These are phyloP conservation scores for Mortierella hygrophila DNA, from an alignment of 192 early-diverging fungal species.

Conservation along the genomic window DNA sequence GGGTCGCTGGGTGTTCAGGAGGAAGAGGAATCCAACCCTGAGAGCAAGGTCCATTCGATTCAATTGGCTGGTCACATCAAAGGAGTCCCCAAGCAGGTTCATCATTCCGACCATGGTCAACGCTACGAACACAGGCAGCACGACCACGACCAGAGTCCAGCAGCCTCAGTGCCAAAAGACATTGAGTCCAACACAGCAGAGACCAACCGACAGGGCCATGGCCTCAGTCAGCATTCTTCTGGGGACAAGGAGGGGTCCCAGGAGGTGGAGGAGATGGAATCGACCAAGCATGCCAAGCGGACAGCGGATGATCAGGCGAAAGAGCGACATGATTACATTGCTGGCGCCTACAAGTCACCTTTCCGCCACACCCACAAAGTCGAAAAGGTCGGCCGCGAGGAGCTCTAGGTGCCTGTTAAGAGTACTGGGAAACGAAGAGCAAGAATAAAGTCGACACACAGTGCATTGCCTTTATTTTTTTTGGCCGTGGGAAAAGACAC, in stretches of 20 bases:
- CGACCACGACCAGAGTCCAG: neutral
- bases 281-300: conserved; percentile 27
- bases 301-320: conserved; percentile 20
- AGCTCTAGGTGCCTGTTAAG: conserved; percentile 8
- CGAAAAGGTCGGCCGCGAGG: conserved; percentile 38
- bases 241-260: neutral
- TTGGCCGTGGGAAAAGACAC: too few relatives aligned
- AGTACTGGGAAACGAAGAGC: too few relatives aligned
- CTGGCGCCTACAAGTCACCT: conserved; percentile 47
- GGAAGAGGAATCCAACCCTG: neutral
- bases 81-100: conserved; percentile 3
- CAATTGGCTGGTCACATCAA: conserved; percentile 17
- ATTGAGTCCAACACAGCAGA: neutral
- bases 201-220: neutral
- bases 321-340: conserved; percentile 30
- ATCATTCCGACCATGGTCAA: neutral
- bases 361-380: conserved; percentile 45
- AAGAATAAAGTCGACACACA: too few relatives aligned
- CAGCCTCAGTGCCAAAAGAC: neutral
- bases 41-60: neutral
- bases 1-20: neutral
- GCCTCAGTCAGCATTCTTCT: neutral
- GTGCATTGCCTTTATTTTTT: too few relatives aligned
- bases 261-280: neutral
- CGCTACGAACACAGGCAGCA: neutral